Evolutionary conservation across 129 eudicot species (phyloP), one percentile per base, ranked within the genome.

Genomic region (Chrysanthemum makinoi): DNA sequence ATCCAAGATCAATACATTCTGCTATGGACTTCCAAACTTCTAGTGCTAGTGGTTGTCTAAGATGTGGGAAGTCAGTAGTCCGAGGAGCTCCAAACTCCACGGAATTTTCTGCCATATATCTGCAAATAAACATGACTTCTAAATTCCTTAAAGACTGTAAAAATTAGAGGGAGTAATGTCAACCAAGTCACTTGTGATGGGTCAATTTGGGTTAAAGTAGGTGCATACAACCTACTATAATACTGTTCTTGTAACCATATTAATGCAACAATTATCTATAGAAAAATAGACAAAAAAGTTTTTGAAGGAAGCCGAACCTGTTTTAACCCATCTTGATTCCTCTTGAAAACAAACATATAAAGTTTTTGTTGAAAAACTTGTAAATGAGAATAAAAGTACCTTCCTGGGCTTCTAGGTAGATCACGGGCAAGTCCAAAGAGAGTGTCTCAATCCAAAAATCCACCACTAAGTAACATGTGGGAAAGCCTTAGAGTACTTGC

Each of bases 381-480:
- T 26, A 11, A 39, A 5, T 13, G 44, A 60, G 28, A 28, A 10
- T 5, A 14, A 12, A 18, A 39, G 68, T 69, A 88, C 97, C 98
- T 92, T 54, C 91, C 83, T 71, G 88, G 96, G 80, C 98, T 89
- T 71, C 85, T 76, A 1, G 98, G 95, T 74, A 92, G 80, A 72
- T 83, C 75, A 67, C 95, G 90, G 28, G 98, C 96, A 47, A 86
- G 83, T 18, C 98, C 98, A 66, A 77, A 92, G 22, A 92, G 84
- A 60, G 98, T 92, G 51, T 92, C 98, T 2, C 95, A 86, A 74
- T 92, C 98, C 4, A 92, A 77, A 7, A 89, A 82, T 19, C 98
- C 98, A 10, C 98, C 98, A 64, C 95, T n/a, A n/a, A n/a, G n/a
- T 82, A 16, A 96, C 98, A n/a, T 86, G 95, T 24, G 96, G 98